These are phyloP conservation scores for Eucalyptus tenuipes DNA, from an alignment of 345 rosid species.

Conservation along the genomic window DNA sequence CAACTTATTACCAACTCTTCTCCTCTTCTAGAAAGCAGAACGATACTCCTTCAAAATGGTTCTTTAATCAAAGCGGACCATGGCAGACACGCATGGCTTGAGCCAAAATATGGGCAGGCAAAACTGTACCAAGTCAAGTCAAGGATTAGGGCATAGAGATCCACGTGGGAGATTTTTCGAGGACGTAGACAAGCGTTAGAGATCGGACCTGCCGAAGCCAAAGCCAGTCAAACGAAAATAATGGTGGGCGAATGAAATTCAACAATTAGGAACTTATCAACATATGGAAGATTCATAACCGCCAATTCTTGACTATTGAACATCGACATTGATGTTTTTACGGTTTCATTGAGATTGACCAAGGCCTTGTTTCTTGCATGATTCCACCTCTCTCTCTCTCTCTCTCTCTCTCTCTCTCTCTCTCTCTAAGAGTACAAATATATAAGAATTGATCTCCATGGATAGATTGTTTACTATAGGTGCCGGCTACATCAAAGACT, in stretches of 20 bases:
- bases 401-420: not conserved
- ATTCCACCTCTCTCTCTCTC: not conserved
- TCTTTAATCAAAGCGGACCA: not conserved
- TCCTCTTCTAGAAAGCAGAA: not conserved
- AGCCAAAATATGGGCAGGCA: not conserved
- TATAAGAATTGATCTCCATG: not conserved
- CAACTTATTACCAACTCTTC: not conserved
- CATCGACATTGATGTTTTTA: not conserved
- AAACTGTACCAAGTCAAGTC: not conserved
- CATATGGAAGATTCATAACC: not conserved
- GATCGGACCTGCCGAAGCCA: not conserved
- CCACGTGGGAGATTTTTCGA: not conserved
- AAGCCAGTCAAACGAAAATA: not conserved
- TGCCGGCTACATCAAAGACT: not conserved
- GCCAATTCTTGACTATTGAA: conserved; percentile 2
- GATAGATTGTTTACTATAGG: not conserved
- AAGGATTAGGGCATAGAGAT: not conserved
- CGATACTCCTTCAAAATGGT: not conserved
- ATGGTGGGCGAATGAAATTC: not conserved
- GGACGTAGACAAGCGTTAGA: not conserved
- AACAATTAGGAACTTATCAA: not conserved
- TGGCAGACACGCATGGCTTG: not conserved
- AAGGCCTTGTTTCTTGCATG: not conserved
- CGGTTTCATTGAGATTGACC: not conserved
- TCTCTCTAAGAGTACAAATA: not conserved